Conservation (phyloP, 345 rosid genomes). For the Corchorus olitorius region DNA sequence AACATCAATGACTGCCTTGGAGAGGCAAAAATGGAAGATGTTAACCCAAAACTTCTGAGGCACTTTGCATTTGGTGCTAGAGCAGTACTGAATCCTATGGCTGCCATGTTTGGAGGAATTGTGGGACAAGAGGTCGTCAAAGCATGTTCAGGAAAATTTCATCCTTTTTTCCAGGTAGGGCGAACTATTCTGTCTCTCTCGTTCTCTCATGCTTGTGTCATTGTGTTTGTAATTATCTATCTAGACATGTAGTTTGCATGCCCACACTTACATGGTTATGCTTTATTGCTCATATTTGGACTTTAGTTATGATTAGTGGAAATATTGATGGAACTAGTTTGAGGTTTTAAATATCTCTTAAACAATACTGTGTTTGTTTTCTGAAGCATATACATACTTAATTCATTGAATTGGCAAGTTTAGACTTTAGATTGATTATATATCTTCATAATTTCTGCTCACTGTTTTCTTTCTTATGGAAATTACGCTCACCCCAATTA, state of each 20-base stretch:
- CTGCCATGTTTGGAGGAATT: slow-evolving; percentile 98
- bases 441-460: too few relatives aligned
- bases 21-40: slow-evolving; percentile 69
- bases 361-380: too few relatives aligned
- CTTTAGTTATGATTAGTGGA: not conserved
- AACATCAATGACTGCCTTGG: slow-evolving; percentile 65
- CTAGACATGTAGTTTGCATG: not conserved
- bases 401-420: too few relatives aligned
- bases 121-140: slow-evolving; percentile 98
- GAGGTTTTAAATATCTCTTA: not conserved
- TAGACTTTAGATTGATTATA: too few relatives aligned
- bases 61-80: slow-evolving; percentile 94
- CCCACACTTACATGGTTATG: not conserved
- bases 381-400: too few relatives aligned
- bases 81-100: slow-evolving; percentile 98
- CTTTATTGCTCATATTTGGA: not conserved
- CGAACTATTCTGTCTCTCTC: not conserved
- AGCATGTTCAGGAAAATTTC: slow-evolving; percentile 98
- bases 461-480: too few relatives aligned
- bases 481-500: too few relatives aligned
- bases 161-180: slow-evolving; percentile 89
- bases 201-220: not conserved
- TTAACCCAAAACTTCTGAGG: slow-evolving; percentile 73
- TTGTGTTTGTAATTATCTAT: not conserved
- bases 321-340: not conserved